These are phyloP conservation scores for Scedosporium minutisporum DNA, from an alignment of 2,329 filamentous ascomycete genomes.

Conservation along the genomic window DNA sequence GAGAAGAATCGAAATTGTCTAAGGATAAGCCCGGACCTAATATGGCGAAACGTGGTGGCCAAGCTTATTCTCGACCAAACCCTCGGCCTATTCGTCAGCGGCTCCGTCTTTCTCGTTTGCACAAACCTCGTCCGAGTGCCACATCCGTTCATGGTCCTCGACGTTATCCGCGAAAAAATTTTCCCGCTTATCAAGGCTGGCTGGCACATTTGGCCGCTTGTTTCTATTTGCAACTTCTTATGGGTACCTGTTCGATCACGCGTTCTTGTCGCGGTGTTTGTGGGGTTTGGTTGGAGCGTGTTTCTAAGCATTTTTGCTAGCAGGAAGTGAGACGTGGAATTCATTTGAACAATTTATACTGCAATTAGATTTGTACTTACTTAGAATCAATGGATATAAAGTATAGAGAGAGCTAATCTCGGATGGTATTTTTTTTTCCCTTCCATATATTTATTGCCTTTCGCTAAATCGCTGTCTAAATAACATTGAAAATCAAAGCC, in stretches of 20 bases:
- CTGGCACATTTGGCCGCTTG: conserved; percentile 27
- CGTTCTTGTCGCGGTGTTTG: conserved; percentile 24
- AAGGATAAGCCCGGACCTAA: conserved; percentile 18
- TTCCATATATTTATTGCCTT: no score
- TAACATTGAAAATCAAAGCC: no score
- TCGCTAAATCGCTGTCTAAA: no score
- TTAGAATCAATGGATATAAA: no score
- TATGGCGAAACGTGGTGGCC: conserved; percentile 22
- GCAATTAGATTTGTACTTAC: no score
- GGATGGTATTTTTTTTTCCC: no score
- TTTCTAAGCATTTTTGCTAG: conserved; percentile 25
- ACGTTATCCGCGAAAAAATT: conserved; percentile 18
- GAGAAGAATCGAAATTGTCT: conserved; percentile 8
- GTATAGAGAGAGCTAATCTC: no score
- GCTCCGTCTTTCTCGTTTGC: conserved; percentile 23
- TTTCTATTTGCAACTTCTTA: conserved; percentile 24
- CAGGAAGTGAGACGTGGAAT: conserved; percentile 9
- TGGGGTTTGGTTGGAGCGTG: conserved; percentile 27
- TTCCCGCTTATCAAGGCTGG: conserved; percentile 22
- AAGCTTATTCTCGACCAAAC: conserved; percentile 27
- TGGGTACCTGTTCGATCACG: conserved; percentile 26
- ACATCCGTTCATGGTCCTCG: conserved; percentile 13
- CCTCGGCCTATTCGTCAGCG: conserved; percentile 23
- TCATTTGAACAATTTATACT: no score
- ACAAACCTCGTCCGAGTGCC: conserved; percentile 24